phyloP scores from a whole-genome alignment of 495 filamentous ascomycete species.

The Aspergillus carlsbadensis region DNA sequence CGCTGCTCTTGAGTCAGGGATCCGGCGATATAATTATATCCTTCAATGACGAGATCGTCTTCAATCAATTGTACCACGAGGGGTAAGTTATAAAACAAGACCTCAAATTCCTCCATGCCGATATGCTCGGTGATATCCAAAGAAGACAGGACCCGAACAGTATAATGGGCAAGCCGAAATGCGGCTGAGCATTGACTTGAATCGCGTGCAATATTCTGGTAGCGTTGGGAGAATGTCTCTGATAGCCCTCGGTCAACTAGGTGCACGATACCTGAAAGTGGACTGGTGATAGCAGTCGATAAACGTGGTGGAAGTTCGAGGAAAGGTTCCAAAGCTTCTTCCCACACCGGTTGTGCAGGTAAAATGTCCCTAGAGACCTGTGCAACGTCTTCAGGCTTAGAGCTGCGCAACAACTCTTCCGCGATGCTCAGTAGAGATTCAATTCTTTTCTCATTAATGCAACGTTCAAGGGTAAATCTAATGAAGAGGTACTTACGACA shows the following conservation, averaged over 20 bases:
- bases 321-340: conserved; percentile 55
- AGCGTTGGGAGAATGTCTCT: conserved; percentile 22
- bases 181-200: conserved; percentile 65
- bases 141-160: conserved; percentile 51
- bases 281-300: conserved; percentile 69
- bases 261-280: conserved; percentile 67
- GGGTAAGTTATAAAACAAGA: conserved; percentile 48
- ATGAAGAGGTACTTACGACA: conserved; percentile 42
- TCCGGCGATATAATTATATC: conserved; percentile 56
- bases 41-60: conserved; percentile 60
- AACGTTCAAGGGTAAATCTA: background rate
- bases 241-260: conserved; percentile 48
- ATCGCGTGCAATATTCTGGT: conserved; percentile 53
- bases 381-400: conserved; percentile 27
- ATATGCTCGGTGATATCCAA: conserved; percentile 30
- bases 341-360: conserved; percentile 50
- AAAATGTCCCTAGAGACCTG: conserved; percentile 43
- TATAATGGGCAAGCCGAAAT: conserved; percentile 71
- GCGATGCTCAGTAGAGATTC: conserved; percentile 56
- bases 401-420: conserved; percentile 46
- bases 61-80: conserved; percentile 57
- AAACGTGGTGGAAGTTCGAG: conserved; percentile 55
- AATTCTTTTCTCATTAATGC: conserved; percentile 38
- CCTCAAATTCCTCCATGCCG: conserved; percentile 30
- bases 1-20: conserved; percentile 47